These are phyloP conservation scores for Serendipita sp. DNA, from an alignment of 768 basidiomycete species.

Conservation along the genomic window DNA sequence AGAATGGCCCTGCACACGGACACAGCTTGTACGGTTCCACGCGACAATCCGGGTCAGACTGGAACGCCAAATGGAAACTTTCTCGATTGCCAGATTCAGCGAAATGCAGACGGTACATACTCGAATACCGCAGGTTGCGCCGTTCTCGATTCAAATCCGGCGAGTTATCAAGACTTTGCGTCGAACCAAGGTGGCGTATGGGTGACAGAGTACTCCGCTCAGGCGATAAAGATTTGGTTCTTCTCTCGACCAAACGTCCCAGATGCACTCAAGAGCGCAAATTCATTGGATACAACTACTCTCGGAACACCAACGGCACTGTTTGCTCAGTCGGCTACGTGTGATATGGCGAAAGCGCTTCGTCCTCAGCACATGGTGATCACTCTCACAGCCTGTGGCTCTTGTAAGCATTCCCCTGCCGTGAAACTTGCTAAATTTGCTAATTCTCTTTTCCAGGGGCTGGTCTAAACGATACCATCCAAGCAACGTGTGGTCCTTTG, in stretches of 20 bases:
- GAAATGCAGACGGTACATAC: neutral
- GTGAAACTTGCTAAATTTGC: neutral
- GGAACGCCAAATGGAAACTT: neutral
- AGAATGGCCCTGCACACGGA: constrained; percentile 4
- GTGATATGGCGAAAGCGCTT: neutral
- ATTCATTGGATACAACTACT: neutral
- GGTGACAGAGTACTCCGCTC: neutral
- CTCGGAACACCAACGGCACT: neutral
- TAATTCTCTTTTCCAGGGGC: neutral
- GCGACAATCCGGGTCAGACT: neutral
- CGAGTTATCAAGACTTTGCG: neutral
- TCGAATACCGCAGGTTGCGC: neutral
- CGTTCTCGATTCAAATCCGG: neutral
- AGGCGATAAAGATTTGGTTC: constrained; percentile 6
- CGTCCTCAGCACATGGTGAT: constrained; percentile 2
- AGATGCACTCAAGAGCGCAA: neutral
- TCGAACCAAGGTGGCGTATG: neutral
- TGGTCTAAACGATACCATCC: neutral
- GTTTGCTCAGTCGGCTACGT: neutral
- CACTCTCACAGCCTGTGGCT: neutral
- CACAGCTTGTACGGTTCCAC: neutral
- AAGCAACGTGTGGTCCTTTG: neutral
- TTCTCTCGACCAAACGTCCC: constrained; percentile 4
- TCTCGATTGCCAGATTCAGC: neutral
- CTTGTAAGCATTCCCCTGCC: neutral